Base-by-base conservation (phyloP, 371 early-diverging fungal species). In the Rhizopus arrhizus region DNA sequence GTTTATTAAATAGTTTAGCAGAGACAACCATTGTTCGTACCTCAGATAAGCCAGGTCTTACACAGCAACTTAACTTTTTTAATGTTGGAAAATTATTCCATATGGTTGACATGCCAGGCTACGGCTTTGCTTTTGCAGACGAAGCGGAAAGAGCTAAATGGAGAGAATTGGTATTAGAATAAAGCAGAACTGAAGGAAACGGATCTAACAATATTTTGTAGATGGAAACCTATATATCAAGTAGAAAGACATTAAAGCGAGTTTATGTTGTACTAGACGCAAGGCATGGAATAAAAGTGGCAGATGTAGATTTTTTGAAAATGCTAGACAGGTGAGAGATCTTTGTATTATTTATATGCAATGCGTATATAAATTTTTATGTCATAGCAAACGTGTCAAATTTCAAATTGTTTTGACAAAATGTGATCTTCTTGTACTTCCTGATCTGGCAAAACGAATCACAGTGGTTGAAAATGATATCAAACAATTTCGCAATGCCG, bases 91-190 rank as follows among this genome's bases (percentile, higher is more conserved):
- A 72, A 16, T 71, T 82, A 35, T 87, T 93, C 58, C 77, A 78
- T 52, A 74, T 93, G 64, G 85, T 91, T 7, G 93, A 93, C 69
- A 91, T 93, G 93, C 93, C 93, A 8, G 93, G 93, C 35, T 91
- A 91, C 69, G 93, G 93, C 31, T 93, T 93, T 73, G 93, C 93
- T 2, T 89, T 83, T 73, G 91, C 81, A 7, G 89, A 91, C 53
- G 89, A 90, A 16, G 82, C 82, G 49, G 73, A 79, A 42, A 73
- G 79, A 41, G 55, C 62, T 12, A 56, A 69, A 52, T 93, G 93
- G 93, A 68, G 69, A 58, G 72, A 79, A 15, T 50, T 91, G 84
- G 90, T 89, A 82, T 22, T 66, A 28, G 28, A 32, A 45, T 5
- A 15, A 36, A n/a, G 12, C 15, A 7, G 38, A 1, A 31, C 42